A percentile compares a stretch with the other conserved stretches of the same genome.
These are phyloP conservation scores for Papiliotrema laurentii DNA, from an alignment of 1,284 basidiomycete genomes.

Conservation along the genomic window DNA sequence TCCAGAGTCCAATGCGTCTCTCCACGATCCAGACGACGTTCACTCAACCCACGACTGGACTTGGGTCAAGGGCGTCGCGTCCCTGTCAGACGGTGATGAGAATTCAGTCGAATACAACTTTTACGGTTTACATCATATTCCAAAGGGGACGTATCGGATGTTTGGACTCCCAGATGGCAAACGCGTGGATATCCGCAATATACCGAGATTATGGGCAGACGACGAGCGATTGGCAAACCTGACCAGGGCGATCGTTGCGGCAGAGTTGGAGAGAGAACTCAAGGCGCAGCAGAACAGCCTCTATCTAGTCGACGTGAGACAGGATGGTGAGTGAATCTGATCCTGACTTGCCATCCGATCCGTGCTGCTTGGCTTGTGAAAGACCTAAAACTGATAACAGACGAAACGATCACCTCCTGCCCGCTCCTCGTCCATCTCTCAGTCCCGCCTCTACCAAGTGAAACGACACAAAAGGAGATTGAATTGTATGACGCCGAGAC, in stretches of 20 bases:
- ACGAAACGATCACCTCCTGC: conserved; percentile 23
- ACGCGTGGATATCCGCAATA: conserved; percentile 54
- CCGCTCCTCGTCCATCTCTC: conserved; percentile 40
- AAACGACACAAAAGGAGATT: conserved; percentile 20
- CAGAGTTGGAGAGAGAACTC: conserved; percentile 55
- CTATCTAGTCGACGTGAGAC: conserved; percentile 25
- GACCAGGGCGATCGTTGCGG: conserved; percentile 61
- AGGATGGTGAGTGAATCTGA: conserved; percentile 38
- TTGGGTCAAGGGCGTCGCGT: conserved; percentile 36
- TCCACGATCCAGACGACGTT: background rate
- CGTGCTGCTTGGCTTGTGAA: too few species aligned
- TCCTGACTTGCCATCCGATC: too few species aligned
- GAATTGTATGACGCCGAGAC: conserved; percentile 38
- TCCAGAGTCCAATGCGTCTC: background rate
- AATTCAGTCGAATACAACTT: conserved; percentile 37
- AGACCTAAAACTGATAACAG: background rate
- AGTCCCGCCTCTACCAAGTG: conserved; percentile 36
- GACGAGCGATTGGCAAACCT: conserved; percentile 64
- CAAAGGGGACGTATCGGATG: conserved; percentile 72
- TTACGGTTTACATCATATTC: conserved; percentile 66
- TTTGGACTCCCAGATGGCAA: conserved; percentile 60
- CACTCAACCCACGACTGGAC: conserved; percentile 21
- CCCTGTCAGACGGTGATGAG: conserved; percentile 14
- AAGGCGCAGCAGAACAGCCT: conserved; percentile 25
- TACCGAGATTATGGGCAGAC: conserved; percentile 57